Conservation (phyloP, 345 rosid genomes). For the Camelina hispida region DNA sequence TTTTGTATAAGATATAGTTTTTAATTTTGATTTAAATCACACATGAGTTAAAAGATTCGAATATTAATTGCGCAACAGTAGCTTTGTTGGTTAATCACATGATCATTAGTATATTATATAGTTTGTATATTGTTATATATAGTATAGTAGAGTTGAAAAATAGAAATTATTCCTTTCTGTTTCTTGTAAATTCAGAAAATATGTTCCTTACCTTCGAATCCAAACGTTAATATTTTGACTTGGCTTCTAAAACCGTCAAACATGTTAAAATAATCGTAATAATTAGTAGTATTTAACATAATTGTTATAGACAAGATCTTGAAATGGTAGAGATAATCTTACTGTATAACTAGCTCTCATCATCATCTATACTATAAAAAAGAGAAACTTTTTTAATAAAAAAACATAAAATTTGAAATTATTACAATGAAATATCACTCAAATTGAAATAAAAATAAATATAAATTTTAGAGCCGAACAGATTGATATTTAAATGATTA, state of each 20-base stretch:
- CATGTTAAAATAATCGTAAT: slow-evolving; percentile 13
- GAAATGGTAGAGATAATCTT: neutral
- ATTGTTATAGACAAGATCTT: slow-evolving; percentile 10
- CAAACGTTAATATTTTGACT: slow-evolving; percentile 19
- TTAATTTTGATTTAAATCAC: neutral
- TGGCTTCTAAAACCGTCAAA: slow-evolving; percentile 29
- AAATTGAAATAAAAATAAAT: too few species aligned
- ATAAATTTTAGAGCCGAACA: too few species aligned
- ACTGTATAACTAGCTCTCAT: neutral
- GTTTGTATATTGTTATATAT: neutral
- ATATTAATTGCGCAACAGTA: slow-evolving; percentile 35
- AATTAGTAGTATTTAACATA: neutral
- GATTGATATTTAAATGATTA: too few species aligned
- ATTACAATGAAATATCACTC: too few species aligned
- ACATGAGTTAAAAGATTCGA: slow-evolving; percentile 33
- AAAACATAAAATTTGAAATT: too few species aligned
- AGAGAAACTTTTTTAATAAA: too few species aligned
- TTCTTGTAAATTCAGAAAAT: slow-evolving; percentile 36
- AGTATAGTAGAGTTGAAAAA: slow-evolving; percentile 31
- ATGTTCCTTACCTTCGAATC: slow-evolving; percentile 43
- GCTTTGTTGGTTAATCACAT: slow-evolving; percentile 27
- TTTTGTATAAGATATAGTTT: neutral
- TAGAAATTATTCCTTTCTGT: slow-evolving; percentile 37
- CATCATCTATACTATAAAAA: too few species aligned
- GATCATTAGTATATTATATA: neutral